Base-by-base conservation (phyloP, 1,139 yeast genomes). In the Candida frijolesensis region DNA sequence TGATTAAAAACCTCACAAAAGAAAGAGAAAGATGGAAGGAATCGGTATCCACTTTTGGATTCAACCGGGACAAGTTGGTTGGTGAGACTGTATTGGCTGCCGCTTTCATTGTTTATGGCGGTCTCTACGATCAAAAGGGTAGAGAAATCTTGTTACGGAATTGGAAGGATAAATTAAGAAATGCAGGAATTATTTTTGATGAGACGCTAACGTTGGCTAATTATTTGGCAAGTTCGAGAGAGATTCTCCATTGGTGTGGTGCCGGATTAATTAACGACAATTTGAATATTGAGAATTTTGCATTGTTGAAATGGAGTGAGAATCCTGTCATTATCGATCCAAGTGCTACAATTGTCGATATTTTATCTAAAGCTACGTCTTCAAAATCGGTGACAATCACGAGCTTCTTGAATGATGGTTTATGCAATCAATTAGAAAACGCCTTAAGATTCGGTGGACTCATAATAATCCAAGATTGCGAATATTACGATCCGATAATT, bases 361-460 rank as follows among this genome's bases (percentile, higher is more conserved):
- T 80, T 12, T 54, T 89, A 25, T 52, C 59, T 2, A 61, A 66
- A 16, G 62, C 66, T 34, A 56, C 62, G 35, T 54, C 61, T 1
- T 70, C 71, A 0, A 70, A 72, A 38, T 77, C 76, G 46, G 63
- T 86, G 1, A 70, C 78, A 0, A 63, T 82, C 0, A 81, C 96
- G 0, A 88, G 95, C 57, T 92, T 91, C 61, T 65, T 87, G 48
- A 89, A 87, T 59, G 80, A 79, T n/a, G 80, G 86, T 0, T 88
- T 86, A 63, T 64, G 80, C 4, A 86, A 83, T 58, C 88, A 83
- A 48, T 66, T 92, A 25, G 96, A 90, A 62, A 87, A 90, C 61
- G 85, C 96, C 0, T 65, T 92, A 27, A 73, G 95, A 54, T 92
- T 92, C 72, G 98, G 99, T 8, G 91, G 90, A 4, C 62, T 80